Evolutionary conservation across 768 basidiomycete species (phyloP), one percentile per base, ranked within the genome.

Genomic region (Gloeophyllum trabeum): DNA sequence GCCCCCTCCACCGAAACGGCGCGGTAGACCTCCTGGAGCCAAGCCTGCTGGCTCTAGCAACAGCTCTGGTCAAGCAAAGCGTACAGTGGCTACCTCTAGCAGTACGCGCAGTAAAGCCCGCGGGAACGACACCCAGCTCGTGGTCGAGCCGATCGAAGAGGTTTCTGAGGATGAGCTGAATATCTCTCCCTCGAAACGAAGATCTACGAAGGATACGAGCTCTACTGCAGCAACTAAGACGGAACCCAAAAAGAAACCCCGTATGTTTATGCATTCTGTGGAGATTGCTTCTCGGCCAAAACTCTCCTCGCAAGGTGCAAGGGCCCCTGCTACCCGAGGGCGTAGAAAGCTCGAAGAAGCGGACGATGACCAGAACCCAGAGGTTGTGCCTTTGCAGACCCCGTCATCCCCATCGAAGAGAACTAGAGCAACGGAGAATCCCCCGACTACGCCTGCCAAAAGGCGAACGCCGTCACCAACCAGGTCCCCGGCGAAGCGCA

Each of bases 151-250:
- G 6, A 35, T 20, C 24, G 41, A 41, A 36, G 36, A 23, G 21
- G 46, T 46, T 13, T 50, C 58, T 1, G 39, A 54, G 20, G 60
- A 61, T 48, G 60, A 61, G 22, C 55, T 61, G 48, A 58, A 61
- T 43, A 6, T 61, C 1, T 25, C 41, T 3, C 45, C 45, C 12
- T 20, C 43, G 28, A 32, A 16, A 16, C 10, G 28, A 32, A 10
- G 28, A 10, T 16, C 28, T 16, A 32, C 28, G 10, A 32, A 32
- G 16, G 10, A 10, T 10, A 16, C 28, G 10, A 32, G 10, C 10
- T 16, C 28, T 32, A 32, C 10, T 10, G 10, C 10, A 10, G 28
- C 28, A 10, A 32, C 28, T 32, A n/a, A n/a, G n/a, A n/a, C n/a
- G n/a, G n/a, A n/a, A n/a, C n/a, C n/a, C n/a, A n/a, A n/a, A n/a